These are phyloP conservation scores for Isochrysis galbana DNA, from an alignment of 78 protist species.

Conservation along the genomic window DNA sequence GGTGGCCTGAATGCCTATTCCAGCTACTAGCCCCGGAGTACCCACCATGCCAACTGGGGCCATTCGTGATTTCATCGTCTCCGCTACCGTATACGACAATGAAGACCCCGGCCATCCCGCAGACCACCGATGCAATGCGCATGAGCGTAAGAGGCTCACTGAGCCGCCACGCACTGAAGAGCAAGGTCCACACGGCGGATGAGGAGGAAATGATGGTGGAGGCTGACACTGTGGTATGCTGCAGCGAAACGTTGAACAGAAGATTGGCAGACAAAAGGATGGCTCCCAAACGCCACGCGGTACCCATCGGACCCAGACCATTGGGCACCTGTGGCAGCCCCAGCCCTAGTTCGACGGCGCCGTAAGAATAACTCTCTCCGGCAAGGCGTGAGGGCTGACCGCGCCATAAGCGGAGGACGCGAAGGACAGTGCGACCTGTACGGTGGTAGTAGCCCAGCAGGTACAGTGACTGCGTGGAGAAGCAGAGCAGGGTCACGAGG, in stretches of 20 bases:
- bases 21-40: no score
- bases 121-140: not conserved
- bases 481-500: not conserved
- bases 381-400: no score
- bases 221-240: constrained; percentile 45
- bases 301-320: not conserved
- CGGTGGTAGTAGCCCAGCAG: not conserved
- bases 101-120: not conserved
- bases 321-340: not conserved
- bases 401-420: no score
- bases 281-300: constrained; percentile 1
- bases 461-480: not conserved
- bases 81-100: not conserved
- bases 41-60: no score
- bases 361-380: no score
- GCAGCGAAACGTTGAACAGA: constrained; percentile 33
- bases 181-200: constrained; percentile 31
- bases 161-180: not conserved
- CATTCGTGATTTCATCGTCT: no score
- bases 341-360: no score
- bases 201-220: constrained; percentile 42
- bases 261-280: constrained; percentile 46
- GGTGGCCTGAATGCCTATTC: no score
- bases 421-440: no score
- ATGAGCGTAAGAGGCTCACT: not conserved